Evolutionary conservation across 2,329 filamentous ascomycete genomes (phyloP), one percentile per base, ranked within the genome.

Genomic region (Pseudopyrenochaeta lycopersici): DNA sequence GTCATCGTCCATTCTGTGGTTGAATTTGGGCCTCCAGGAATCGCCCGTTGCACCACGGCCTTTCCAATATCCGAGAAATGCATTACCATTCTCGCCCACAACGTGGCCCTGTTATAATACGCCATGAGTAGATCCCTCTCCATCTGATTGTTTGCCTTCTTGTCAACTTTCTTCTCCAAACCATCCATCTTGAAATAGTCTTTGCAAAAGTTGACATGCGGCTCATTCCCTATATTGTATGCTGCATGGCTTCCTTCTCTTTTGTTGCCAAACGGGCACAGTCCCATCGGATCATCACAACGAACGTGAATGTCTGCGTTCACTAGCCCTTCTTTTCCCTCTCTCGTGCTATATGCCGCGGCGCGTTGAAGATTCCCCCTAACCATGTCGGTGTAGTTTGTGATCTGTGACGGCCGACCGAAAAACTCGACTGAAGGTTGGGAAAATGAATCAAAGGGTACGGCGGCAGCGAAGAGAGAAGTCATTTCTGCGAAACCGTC

Each of bases 81-180:
- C 70, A 75, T 72, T 4, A 74, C 62, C 62, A 73, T 72, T 18
- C 72, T 57, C 18, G 70, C 71, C 71, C 70, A 75, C n/a, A 67
- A 46, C 1, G 71, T 69, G 38, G 64, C 70, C 50, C 72, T 60
- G 58, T 71, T 75, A 33, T 73, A 73, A 38, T 75, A 74, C 15
- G 66, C 62, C 50, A 65, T 64, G 14, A 73, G 33, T 1, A 62
- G 58, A 20, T 67, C 55, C 17, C 61, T 69, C 11, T 62, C 59
- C 43, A 62, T 65, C 7, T 64, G 58, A 10, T 70, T 62, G 15
- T 56, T 51, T 2, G 66, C 54, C 30, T 62, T 67, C 20, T 60
- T 63, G 6, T 70, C 60, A 7, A 75, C 63, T 14, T 48, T 58
- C 12, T 60, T 56, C 2, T 69, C 58, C 18, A 75, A 54, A 3